A percentile compares a stretch with the other conserved stretches of the same genome.
Conservation (phyloP, 192 early-diverging fungal genomes). For the Allomyces macrogynus region DNA sequence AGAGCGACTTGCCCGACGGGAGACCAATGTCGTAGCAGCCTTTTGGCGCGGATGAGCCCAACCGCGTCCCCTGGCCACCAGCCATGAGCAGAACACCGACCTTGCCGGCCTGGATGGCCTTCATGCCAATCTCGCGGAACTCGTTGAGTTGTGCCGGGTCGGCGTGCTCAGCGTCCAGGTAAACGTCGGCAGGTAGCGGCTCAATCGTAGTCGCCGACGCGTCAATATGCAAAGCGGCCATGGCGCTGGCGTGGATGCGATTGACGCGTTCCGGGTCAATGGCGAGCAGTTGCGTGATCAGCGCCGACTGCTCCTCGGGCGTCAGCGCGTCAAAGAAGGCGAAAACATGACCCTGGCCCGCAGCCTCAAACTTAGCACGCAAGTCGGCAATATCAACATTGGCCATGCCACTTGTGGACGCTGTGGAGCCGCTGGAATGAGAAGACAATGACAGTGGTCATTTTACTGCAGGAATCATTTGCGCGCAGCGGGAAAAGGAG, state of each 20-base stretch:
- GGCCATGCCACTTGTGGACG: too few relatives aligned
- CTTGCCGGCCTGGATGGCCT: slow-evolving; percentile 63
- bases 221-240: slow-evolving; percentile 20
- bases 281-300: slow-evolving; percentile 42
- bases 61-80: slow-evolving; percentile 69
- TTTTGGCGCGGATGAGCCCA: slow-evolving; percentile 65
- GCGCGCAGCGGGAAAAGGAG: too few relatives aligned
- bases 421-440: too few relatives aligned
- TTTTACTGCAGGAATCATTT: too few relatives aligned
- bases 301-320: slow-evolving; percentile 23
- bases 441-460: too few relatives aligned
- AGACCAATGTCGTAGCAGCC: slow-evolving; percentile 89
- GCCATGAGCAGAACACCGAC: slow-evolving; percentile 88
- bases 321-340: slow-evolving; percentile 51
- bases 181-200: slow-evolving; percentile 54
- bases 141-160: slow-evolving; percentile 24
- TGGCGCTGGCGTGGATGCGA: slow-evolving; percentile 61
- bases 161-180: slow-evolving; percentile 27
- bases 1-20: slow-evolving; percentile 70
- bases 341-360: slow-evolving; percentile 77
- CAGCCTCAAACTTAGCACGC: slow-evolving; percentile 37
- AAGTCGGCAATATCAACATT: slow-evolving; percentile 14
- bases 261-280: slow-evolving; percentile 69
- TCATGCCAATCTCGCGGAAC: slow-evolving; percentile 58
- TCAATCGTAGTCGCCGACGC: slow-evolving; percentile 21